Percentiles rank a stretch among this genome's conserved stretches.
Evolutionary conservation across 345 rosid species (phyloP).

Genomic region (Euphorbia peplus): DNA sequence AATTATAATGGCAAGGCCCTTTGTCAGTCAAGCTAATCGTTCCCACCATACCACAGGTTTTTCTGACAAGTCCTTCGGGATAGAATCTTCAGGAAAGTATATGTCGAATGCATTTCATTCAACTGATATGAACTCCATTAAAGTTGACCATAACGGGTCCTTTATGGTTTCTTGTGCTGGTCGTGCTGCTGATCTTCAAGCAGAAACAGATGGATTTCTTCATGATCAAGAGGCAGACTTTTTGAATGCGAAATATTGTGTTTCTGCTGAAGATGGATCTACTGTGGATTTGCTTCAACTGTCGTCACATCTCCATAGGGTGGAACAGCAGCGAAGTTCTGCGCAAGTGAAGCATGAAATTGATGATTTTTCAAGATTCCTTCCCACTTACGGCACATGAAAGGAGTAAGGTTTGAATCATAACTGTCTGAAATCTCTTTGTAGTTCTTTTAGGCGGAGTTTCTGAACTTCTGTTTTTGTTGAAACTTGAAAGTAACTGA

Average conservation of each 20-base stretch:
- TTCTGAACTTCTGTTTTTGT: neutral
- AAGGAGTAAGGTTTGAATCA: slow-evolving; percentile 20
- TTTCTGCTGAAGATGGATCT: slow-evolving; percentile 29
- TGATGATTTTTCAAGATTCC: slow-evolving; percentile 29
- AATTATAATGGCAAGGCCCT: slow-evolving; percentile 34
- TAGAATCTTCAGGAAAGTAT: slow-evolving; percentile 17
- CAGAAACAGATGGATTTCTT: slow-evolving; percentile 22
- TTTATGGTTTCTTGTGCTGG: slow-evolving; percentile 18
- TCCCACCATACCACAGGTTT: slow-evolving; percentile 19
- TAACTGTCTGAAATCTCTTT: neutral
- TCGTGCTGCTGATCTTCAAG: slow-evolving; percentile 20
- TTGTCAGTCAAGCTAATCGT: slow-evolving; percentile 29
- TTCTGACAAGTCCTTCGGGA: slow-evolving; percentile 26
- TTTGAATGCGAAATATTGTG: slow-evolving; percentile 25
- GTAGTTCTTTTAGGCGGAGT: neutral
- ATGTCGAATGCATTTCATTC: slow-evolving; percentile 7
- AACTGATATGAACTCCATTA: slow-evolving; percentile 18
- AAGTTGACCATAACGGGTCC: slow-evolving; percentile 14
- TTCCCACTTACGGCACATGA: slow-evolving; percentile 21
- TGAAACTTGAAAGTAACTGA: neutral
- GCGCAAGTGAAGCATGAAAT: slow-evolving; percentile 31
- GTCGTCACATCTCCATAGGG: slow-evolving; percentile 50
- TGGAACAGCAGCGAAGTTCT: slow-evolving; percentile 45
- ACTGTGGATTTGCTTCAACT: slow-evolving; percentile 52
- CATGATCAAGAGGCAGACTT: slow-evolving; percentile 23